A percentile compares a stretch with the other conserved stretches of the same genome.
These are phyloP conservation scores for Boletus sp. DNA, from an alignment of 768 basidiomycete genomes.

Conservation along the genomic window DNA sequence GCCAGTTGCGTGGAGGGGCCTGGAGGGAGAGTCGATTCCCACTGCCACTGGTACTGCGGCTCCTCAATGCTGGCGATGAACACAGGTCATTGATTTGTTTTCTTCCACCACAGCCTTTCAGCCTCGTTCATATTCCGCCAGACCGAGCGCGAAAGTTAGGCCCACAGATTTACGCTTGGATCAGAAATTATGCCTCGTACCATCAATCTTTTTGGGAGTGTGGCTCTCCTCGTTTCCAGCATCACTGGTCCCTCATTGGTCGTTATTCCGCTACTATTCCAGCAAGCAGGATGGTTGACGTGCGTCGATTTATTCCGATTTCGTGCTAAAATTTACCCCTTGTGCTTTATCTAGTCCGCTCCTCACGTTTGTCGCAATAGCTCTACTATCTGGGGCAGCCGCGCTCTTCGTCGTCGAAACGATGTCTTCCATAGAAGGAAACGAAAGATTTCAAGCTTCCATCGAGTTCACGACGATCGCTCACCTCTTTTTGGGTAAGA, in stretches of 20 bases:
- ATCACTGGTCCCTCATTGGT: slow-evolving; percentile 25
- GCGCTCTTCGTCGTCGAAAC: slow-evolving; percentile 21
- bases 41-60: too few relatives aligned
- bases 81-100: too few relatives aligned
- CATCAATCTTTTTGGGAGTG: slow-evolving; percentile 22
- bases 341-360: slow-evolving; percentile 10
- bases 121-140: too few relatives aligned
- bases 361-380: slow-evolving; percentile 16
- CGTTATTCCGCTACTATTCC: slow-evolving; percentile 22
- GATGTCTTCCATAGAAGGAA: slow-evolving; percentile 28
- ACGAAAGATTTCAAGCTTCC: slow-evolving; percentile 22
- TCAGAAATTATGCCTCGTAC: slow-evolving; percentile 18
- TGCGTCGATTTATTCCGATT: slow-evolving; percentile 1
- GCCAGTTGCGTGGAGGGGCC: too few relatives aligned
- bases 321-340: not conserved
- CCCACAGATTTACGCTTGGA: too few relatives aligned
- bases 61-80: too few relatives aligned
- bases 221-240: slow-evolving; percentile 26
- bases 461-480: slow-evolving; percentile 28
- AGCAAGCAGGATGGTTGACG: slow-evolving; percentile 29
- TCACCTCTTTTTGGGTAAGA: slow-evolving; percentile 24
- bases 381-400: slow-evolving; percentile 19
- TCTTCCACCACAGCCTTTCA: too few relatives aligned
- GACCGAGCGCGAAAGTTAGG: too few relatives aligned
- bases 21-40: too few relatives aligned